These are phyloP conservation scores for Butyriboletus loyo DNA, from an alignment of 768 basidiomycete species.

Conservation along the genomic window DNA sequence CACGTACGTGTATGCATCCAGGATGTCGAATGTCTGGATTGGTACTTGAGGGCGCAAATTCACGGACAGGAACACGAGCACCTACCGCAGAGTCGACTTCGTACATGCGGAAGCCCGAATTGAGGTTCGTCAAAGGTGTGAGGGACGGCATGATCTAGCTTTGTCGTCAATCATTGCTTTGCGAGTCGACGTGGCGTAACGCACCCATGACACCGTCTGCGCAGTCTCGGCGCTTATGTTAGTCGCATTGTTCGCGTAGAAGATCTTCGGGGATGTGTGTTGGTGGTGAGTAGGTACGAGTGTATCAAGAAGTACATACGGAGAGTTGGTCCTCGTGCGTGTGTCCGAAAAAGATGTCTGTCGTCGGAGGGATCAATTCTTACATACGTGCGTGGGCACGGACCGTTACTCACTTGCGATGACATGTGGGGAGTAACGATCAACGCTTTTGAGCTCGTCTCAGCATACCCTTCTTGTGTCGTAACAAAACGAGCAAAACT, in stretches of 20 bases:
- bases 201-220: slow-evolving; percentile 46
- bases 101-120: slow-evolving; percentile 62
- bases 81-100: slow-evolving; percentile 38
- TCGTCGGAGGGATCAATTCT: neutral
- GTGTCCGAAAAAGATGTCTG: slow-evolving; percentile 71
- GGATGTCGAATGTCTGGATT: slow-evolving; percentile 64
- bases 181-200: neutral
- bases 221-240: slow-evolving; percentile 53
- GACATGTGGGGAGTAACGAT: slow-evolving; percentile 47
- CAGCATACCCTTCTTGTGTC: neutral
- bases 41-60: neutral
- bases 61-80: neutral
- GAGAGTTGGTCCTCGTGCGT: slow-evolving; percentile 69
- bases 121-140: slow-evolving; percentile 64
- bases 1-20: slow-evolving; percentile 70
- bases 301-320: slow-evolving; percentile 30
- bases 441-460: slow-evolving; percentile 31
- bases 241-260: slow-evolving; percentile 69
- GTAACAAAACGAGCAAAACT: neutral
- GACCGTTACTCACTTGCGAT: slow-evolving; percentile 38
- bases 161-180: neutral
- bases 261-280: slow-evolving; percentile 42
- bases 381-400: neutral
- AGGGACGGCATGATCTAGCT: slow-evolving; percentile 49
- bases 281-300: neutral